Evolutionary conservation across 2,329 filamentous ascomycete species (phyloP).

Genomic region (Remersonia thermophila): DNA sequence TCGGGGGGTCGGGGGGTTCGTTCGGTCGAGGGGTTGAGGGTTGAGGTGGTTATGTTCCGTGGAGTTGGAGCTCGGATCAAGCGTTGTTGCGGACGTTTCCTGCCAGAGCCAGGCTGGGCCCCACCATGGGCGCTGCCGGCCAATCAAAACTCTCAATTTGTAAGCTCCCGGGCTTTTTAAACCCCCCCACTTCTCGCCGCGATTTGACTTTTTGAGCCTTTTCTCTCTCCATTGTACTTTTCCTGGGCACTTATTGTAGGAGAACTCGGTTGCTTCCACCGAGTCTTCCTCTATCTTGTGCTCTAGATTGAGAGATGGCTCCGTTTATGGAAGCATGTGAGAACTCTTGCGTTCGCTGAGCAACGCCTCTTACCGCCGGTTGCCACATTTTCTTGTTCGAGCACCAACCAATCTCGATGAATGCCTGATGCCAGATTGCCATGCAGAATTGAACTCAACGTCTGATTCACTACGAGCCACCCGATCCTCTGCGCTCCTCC

Average conservation of each 20-base stretch:
- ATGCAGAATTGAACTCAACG: neutral
- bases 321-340: slow-evolving; percentile 63
- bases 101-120: slow-evolving; percentile 1
- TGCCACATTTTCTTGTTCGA: slow-evolving; percentile 40
- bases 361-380: slow-evolving; percentile 62
- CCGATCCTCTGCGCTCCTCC: slow-evolving; percentile 7
- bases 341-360: slow-evolving; percentile 45
- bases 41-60: slow-evolving; percentile 6
- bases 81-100: slow-evolving; percentile 3
- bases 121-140: slow-evolving; percentile 2
- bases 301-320: slow-evolving; percentile 47
- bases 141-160: slow-evolving; percentile 16
- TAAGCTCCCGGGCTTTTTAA: slow-evolving; percentile 10
- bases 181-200: slow-evolving; percentile 5
- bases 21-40: slow-evolving; percentile 13
- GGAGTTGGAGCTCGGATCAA: too few relatives aligned
- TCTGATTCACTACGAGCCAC: neutral
- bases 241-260: slow-evolving; percentile 57
- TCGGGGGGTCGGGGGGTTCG: slow-evolving; percentile 13
- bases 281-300: slow-evolving; percentile 64
- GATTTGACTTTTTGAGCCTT: slow-evolving; percentile 11
- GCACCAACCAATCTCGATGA: neutral
- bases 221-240: slow-evolving; percentile 46
- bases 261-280: slow-evolving; percentile 36
- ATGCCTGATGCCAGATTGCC: too few relatives aligned